phyloP scores from a whole-genome alignment of 257 asterid genomes.

The Voacanga thouarsii region DNA sequence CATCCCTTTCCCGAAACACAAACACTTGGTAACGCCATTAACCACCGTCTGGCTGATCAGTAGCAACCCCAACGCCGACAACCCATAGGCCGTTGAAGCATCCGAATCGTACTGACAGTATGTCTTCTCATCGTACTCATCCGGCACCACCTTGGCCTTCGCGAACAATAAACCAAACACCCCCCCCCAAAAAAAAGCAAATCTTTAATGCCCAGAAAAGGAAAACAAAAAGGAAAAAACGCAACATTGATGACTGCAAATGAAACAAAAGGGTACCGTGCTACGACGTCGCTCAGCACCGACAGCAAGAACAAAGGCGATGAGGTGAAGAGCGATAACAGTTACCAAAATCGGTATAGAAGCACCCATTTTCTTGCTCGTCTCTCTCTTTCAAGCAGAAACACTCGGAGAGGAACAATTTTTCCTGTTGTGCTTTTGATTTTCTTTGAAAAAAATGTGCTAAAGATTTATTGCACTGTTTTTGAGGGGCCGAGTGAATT shows the following conservation, averaged over 20 bases:
- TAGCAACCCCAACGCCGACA: slow-evolving; percentile 88
- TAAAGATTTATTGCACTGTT: slow-evolving; percentile 1
- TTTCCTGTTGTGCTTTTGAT: background rate
- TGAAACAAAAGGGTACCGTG: slow-evolving; percentile 47
- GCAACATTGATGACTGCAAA: background rate
- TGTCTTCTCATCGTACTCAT: slow-evolving; percentile 79
- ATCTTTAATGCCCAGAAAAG: background rate
- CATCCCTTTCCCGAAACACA: slow-evolving; percentile 85
- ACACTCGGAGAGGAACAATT: background rate
- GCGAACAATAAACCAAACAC: slow-evolving; percentile 3
- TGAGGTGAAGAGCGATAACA: slow-evolving; percentile 61
- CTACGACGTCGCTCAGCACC: slow-evolving; percentile 99
- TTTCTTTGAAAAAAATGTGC: background rate
- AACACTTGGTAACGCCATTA: slow-evolving; percentile 83
- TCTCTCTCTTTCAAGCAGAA: background rate
- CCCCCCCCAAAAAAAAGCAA: background rate
- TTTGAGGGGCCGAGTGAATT: background rate
- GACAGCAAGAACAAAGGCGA: slow-evolving; percentile 90
- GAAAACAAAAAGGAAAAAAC: background rate
- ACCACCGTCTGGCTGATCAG: slow-evolving; percentile 67
- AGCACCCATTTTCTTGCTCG: slow-evolving; percentile 47
- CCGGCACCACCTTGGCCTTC: slow-evolving; percentile 79
- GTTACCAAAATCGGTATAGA: slow-evolving; percentile 66
- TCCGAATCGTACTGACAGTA: slow-evolving; percentile 79
- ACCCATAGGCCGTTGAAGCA: slow-evolving; percentile 89